Evolutionary conservation across 2,329 filamentous ascomycete genomes (phyloP), one percentile per base, ranked within the genome.

Genomic region (Aspergillus aculeatus): DNA sequence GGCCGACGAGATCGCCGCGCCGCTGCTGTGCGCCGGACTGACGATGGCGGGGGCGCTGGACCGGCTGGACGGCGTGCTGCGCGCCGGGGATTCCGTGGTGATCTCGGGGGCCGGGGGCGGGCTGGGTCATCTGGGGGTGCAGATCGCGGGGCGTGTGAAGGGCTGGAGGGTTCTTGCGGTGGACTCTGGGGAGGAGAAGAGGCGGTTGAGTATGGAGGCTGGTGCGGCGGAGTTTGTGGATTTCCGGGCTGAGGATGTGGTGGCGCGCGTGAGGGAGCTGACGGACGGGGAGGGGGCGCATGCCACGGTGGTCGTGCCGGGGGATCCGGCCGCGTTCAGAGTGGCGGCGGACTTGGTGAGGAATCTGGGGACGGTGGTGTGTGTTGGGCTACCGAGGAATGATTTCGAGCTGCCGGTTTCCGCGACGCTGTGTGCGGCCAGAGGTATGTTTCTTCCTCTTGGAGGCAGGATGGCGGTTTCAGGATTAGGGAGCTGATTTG

Each of bases 191-290:
- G 79, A 66, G 90, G 90, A 71, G 83, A 84, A 65, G 66, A 82
- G 12, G 69, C 89, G 2, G 81, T 84, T 10, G 81, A 81, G 51
- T 35, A 2, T 16, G 32, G 79, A 83, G 0, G 85, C 80, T n/a
- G 87, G 87, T 9, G 86, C 86, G 0, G 86, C 89, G 69, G 81
- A 84, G 64, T 90, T 89, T 73, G 77, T 90, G 60, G 85, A 88
- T 62, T 78, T 89, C 59, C 84, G 82, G 49, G 81, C 80, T 32
- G 70, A 71, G 41, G 78, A 80, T 12, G 77, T 86, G 6, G 78
- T 78, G 5, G 78, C 80, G 26, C 82, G 86, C 49, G 84, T 89
- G 52, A 81, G 83, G 66, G 79, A 78, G 38, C 72, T 85, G 1
- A 85, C 86, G 3, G 81, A 79, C 3, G 85, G 85, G 0, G 73